phyloP scores from a whole-genome alignment of 2,329 filamentous ascomycete genomes.

The Penicillium sp. region DNA sequence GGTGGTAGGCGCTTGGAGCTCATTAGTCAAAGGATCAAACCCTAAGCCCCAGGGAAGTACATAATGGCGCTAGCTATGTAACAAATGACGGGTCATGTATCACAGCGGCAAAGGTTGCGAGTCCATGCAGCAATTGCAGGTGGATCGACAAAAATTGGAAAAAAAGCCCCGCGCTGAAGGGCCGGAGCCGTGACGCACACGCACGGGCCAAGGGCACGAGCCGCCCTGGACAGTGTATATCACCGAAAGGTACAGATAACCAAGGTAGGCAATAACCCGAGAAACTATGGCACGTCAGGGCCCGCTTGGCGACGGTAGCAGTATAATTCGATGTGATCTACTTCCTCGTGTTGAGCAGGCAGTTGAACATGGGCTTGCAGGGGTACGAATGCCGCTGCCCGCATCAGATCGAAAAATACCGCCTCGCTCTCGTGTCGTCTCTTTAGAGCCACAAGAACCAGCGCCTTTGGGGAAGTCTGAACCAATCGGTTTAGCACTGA shows the following conservation, averaged over 20 bases:
- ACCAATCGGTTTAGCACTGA: slow-evolving; percentile 53
- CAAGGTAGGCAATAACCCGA: not conserved
- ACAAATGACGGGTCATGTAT: not conserved
- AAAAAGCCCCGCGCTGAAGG: not conserved
- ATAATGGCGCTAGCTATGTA: not conserved
- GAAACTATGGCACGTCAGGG: not conserved
- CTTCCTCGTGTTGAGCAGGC: slow-evolving; percentile 36
- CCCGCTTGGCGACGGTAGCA: slow-evolving; percentile 26
- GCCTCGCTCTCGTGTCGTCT: slow-evolving; percentile 65
- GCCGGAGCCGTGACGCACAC: not conserved
- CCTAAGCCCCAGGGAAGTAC: not conserved
- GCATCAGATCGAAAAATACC: slow-evolving; percentile 64
- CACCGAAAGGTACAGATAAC: not conserved
- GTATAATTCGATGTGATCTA: slow-evolving; percentile 40
- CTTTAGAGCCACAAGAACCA: slow-evolving; percentile 64
- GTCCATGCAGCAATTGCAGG: not conserved
- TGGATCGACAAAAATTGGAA: not conserved
- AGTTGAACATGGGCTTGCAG: slow-evolving; percentile 35
- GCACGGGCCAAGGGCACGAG: not conserved
- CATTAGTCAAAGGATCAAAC: not conserved
- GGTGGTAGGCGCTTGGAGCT: not conserved
- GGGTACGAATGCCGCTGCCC: slow-evolving; percentile 34
- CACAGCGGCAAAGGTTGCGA: not conserved
- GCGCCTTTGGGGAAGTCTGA: slow-evolving; percentile 47
- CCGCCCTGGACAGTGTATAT: not conserved